phyloP scores from a whole-genome alignment of 2,329 filamentous ascomycete genomes.

The Onygena corvina region DNA sequence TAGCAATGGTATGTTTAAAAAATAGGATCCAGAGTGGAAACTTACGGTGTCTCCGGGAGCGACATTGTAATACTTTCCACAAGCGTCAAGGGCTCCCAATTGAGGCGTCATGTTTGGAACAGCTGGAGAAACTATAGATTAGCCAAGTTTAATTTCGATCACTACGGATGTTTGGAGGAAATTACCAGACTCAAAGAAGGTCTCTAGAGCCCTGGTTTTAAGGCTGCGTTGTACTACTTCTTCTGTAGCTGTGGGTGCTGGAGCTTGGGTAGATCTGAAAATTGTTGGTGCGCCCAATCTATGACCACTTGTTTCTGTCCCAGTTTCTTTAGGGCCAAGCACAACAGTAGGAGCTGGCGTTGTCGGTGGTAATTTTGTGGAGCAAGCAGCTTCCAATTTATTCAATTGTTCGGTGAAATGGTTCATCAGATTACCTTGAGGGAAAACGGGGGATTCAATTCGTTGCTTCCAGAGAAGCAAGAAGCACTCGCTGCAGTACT shows the following conservation, averaged over 20 bases:
- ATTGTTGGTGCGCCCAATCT: neutral
- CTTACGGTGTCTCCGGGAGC: conserved; percentile 15
- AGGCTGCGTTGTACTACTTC: neutral
- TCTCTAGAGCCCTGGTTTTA: neutral
- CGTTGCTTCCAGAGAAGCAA: conserved; percentile 16
- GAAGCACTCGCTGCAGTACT: conserved; percentile 18
- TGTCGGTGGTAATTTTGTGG: conserved; percentile 9
- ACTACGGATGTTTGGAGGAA: too few species aligned
- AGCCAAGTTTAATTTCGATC: neutral
- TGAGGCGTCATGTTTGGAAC: conserved; percentile 13
- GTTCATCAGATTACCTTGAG: conserved; percentile 14
- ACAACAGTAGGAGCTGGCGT: conserved; percentile 12
- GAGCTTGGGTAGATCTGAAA: neutral
- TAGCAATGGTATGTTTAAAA: conserved; percentile 1
- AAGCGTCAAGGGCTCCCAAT: conserved; percentile 12
- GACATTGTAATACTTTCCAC: conserved; percentile 14
- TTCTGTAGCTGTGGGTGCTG: neutral
- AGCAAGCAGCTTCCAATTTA: conserved; percentile 13
- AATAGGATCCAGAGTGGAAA: neutral
- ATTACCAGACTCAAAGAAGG: neutral
- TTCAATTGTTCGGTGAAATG: conserved; percentile 16
- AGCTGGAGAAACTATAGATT: conserved; percentile 1
- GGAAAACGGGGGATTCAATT: conserved; percentile 13
- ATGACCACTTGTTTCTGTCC: neutral
- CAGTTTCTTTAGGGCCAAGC: neutral